Conservation (phyloP, 768 basidiomycete species). For the Kwoniella botswanensis region DNA sequence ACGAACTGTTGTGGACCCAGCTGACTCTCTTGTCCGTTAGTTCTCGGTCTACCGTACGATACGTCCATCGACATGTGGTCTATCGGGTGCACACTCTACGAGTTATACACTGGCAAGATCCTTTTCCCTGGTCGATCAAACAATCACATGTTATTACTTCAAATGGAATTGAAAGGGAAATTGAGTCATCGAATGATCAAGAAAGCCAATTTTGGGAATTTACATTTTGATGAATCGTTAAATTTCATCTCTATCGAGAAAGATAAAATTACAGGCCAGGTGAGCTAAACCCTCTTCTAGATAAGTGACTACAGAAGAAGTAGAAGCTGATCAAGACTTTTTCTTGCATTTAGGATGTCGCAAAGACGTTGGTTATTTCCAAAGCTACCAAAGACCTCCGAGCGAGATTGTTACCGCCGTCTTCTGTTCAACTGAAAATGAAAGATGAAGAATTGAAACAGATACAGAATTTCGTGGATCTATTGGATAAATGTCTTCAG, state of each 20-base stretch:
- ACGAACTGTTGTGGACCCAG: not conserved
- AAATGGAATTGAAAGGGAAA: slow-evolving; percentile 97
- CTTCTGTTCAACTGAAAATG: slow-evolving; percentile 69
- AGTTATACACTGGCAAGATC: slow-evolving; percentile 87
- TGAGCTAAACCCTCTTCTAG: slow-evolving; percentile 61
- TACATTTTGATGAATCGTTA: slow-evolving; percentile 92
- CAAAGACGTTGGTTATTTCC: slow-evolving; percentile 78
- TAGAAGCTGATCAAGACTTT: not conserved
- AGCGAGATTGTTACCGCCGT: slow-evolving; percentile 77
- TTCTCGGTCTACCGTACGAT: slow-evolving; percentile 94
- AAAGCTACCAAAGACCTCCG: slow-evolving; percentile 82
- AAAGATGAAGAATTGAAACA: slow-evolving; percentile 88
- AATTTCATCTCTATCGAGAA: slow-evolving; percentile 79
- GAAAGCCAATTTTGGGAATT: slow-evolving; percentile 86
- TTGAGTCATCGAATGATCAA: slow-evolving; percentile 94
- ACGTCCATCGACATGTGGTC: slow-evolving; percentile 95
- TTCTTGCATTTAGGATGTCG: slow-evolving; percentile 67
- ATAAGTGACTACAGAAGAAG: not conserved
- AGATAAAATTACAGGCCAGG: slow-evolving; percentile 80
- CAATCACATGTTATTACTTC: slow-evolving; percentile 94
- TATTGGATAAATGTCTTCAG: slow-evolving; percentile 86
- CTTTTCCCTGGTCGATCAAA: slow-evolving; percentile 95
- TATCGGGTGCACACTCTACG: slow-evolving; percentile 86
- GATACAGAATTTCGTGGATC: slow-evolving; percentile 78
- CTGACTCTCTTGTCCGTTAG: slow-evolving; percentile 60